phyloP scores from a whole-genome alignment of 176 grass and related monocot species.

The Tuctoria greenei region DNA sequence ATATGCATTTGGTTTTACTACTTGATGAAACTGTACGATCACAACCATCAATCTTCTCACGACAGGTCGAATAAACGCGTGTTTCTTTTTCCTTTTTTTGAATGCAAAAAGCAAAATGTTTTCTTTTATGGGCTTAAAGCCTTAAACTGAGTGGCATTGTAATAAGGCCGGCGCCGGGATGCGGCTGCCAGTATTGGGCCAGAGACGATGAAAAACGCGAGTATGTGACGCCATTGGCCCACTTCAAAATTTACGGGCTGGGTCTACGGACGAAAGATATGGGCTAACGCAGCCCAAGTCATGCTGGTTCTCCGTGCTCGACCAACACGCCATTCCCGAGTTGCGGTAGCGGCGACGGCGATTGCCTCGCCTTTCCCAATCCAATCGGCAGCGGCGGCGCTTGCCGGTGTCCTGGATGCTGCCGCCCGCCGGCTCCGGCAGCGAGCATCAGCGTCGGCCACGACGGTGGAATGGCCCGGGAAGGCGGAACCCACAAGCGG shows the following conservation, averaged over 20 bases:
- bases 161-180: neutral
- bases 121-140: too few relatives aligned
- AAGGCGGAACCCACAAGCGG: neutral
- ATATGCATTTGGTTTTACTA: neutral
- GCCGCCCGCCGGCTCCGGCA: neutral
- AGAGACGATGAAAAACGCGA: too few relatives aligned
- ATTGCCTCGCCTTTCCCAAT: neutral
- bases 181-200: neutral
- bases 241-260: too few relatives aligned
- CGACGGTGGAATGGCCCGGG: neutral
- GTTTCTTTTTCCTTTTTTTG: too few relatives aligned
- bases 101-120: too few relatives aligned
- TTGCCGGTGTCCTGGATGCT: neutral
- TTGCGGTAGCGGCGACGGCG: too few relatives aligned
- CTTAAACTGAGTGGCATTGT: neutral
- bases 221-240: too few relatives aligned
- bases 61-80: neutral
- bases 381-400: neutral
- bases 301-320: neutral
- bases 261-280: neutral
- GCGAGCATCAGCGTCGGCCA: neutral
- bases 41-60: neutral
- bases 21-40: neutral
- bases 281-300: neutral
- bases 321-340: neutral